Base-by-base conservation (phyloP, 768 basidiomycete genomes). In the Pluteus cervinus region DNA sequence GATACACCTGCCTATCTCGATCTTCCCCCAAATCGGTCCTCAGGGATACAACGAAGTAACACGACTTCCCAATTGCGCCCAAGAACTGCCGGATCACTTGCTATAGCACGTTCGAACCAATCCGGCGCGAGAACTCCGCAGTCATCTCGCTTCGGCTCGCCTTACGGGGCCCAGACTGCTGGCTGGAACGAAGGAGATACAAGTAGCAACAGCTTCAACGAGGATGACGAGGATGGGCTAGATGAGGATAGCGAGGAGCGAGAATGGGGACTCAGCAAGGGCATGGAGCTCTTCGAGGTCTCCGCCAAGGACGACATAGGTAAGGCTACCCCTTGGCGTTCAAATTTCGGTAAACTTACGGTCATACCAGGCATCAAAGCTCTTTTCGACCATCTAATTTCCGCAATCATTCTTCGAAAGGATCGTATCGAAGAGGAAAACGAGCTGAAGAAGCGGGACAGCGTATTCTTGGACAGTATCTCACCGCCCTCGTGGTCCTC, bases 281-380 rank as follows among this genome's bases (percentile, higher is more conserved):
- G 79, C 44, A 88, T 92, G 79, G 84, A 86, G 52, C 71, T 93
- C 12, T 88, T 86, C 46, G 88, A 94, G 55, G 88, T 94, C 14
- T 92, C 88, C 29, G 85, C 92, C 37, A 92, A 92, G 60, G 89
- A 92, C 50, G 84, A 87, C 52, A 52, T 63, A 22, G 91, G 90
- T 91, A 44, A 45, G 77, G 42, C 30, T 35, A 33, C 43, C 52
- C 43, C 39, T 39, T 46, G 30, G 40, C 40, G 24, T 21, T 45
- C 36, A 26, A 20, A 18, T 50, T 29, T 35, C 21, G 18, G 39
- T 43, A 34, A 39, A 28, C 33, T 39, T 10, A 34, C 26, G 35
- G 33, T n/a, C 38, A 36, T 23, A 41, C 14, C 40, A 92, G 91
- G 91, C 38, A 84, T 96, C 42, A 73, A 82, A 56, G 63, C 71